Evolutionary conservation across 176 grass and related monocot genomes (phyloP), one percentile per base, ranked within the genome.

Genomic region (Zea luxurians): DNA sequence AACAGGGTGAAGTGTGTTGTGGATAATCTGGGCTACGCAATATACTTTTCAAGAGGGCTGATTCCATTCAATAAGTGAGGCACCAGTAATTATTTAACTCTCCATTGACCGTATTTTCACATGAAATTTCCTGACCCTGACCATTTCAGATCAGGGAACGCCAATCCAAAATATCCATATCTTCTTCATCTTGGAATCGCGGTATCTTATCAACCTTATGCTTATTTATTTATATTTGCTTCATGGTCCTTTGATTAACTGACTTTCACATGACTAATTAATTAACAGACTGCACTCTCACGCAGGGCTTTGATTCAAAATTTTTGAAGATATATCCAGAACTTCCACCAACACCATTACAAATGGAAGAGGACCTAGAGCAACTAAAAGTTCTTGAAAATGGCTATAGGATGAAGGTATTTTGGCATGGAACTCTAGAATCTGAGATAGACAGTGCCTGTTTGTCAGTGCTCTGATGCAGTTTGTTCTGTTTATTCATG

Each of bases 311-410:
- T 61, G 96, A 99, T 85, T 80, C 90, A 9, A 90, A 92, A n/a
- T 99, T 99, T 78, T 61, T 99, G 72, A 95, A 89, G 83, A 95
- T 95, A 36, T 99, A 99, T 48, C 85, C 92, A 37, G 76, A 89
- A 52, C 81, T 99, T 37, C 57, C 79, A 77, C 83, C 92, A 50
- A 95, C 96, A 67, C 86, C 88, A 15, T 68, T 99, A 81, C 96
- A 95, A 66, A 68, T 91, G 67, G 96, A 99, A 78, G 96, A 99
- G 89, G 96, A 99, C 71, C 85, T 95, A 49, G 92, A 99, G 61
- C 96, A 95, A 87, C 90, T 99, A 35, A 98, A 98, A 92, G 96
- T 99, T 67, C 89, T 95, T 69, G 96, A 99, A 58, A 95, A 95
- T 48, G 90, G 96, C 20, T 95, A 95, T 58, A 94, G 83, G 67